phyloP scores from a whole-genome alignment of 139 green algal genomes.

The Pleodorina starrii region DNA sequence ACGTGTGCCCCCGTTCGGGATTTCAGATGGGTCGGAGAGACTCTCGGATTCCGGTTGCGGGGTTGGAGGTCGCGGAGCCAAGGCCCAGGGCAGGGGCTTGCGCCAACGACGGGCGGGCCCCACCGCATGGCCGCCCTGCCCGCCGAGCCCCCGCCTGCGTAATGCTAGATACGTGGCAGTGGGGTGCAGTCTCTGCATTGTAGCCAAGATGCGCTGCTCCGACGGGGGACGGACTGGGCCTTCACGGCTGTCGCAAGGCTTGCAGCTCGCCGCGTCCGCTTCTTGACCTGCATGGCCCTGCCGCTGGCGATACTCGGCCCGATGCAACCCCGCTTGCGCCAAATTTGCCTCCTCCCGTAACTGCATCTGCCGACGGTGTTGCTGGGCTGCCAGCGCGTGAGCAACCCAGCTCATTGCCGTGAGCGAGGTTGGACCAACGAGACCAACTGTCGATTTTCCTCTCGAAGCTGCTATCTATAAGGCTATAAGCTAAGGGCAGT shows the following conservation, averaged over 20 bases:
- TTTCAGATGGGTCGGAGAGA: neutral
- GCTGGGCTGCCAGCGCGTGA: neutral
- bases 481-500: neutral
- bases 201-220: neutral
- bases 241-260: neutral
- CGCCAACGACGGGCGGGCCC: neutral
- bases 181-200: neutral
- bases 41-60: neutral
- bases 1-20: neutral
- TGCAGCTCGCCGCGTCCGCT: neutral
- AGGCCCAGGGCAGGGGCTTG: neutral
- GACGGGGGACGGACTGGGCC: too few species aligned
- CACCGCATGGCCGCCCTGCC: too few species aligned
- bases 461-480: neutral
- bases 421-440: neutral
- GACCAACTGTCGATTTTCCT: neutral
- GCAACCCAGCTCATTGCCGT: neutral
- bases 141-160: neutral
- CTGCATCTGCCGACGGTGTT: neutral
- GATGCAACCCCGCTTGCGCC: neutral
- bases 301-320: neutral
- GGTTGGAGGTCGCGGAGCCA: neutral
- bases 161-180: neutral
- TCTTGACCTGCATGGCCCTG: neutral
- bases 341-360: neutral